A percentile compares a stretch with the other conserved stretches of the same genome.
These are phyloP conservation scores for Trametes gibbosa DNA, from an alignment of 768 basidiomycete genomes.

Conservation along the genomic window DNA sequence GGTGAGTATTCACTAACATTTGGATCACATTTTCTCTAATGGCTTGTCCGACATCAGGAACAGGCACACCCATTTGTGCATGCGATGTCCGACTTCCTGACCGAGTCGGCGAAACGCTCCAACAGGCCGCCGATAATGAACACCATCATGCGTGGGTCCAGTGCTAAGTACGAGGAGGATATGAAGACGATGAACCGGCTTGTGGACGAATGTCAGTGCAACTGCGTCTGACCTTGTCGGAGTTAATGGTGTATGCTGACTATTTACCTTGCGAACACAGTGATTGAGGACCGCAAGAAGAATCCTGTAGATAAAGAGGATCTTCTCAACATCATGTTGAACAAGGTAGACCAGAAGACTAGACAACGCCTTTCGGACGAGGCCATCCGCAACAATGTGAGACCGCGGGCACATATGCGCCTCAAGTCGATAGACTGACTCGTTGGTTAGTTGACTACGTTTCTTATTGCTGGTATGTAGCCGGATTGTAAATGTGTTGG, in stretches of 20 bases:
- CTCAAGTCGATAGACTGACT: not conserved
- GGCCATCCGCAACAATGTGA: constrained; percentile 42
- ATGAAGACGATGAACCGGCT: constrained; percentile 42
- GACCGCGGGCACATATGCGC: not conserved
- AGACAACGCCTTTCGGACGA: constrained; percentile 40
- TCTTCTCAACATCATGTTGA: constrained; percentile 45
- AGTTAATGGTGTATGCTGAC: not conserved
- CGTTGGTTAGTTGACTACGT: constrained; percentile 40
- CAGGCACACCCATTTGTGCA: constrained; percentile 38
- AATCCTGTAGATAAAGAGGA: constrained; percentile 42
- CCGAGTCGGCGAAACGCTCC: constrained; percentile 36
- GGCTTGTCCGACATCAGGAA: constrained; percentile 24
- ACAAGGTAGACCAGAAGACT: constrained; percentile 43
- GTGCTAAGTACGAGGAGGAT: constrained; percentile 40
- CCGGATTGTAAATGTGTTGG: not conserved
- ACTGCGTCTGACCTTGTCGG: constrained; percentile 1
- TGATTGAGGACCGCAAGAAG: constrained; percentile 38
- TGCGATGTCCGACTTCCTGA: constrained; percentile 42
- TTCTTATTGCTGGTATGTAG: constrained; percentile 44
- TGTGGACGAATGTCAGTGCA: constrained; percentile 36
- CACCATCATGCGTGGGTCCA: constrained; percentile 34
- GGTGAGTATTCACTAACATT: constrained; percentile 18
- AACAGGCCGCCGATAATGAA: constrained; percentile 36
- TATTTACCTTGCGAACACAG: constrained; percentile 23
- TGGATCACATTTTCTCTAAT: not conserved